phyloP scores from a whole-genome alignment of 2,329 filamentous ascomycete species.

The Sphaerulina vaccinii region DNA sequence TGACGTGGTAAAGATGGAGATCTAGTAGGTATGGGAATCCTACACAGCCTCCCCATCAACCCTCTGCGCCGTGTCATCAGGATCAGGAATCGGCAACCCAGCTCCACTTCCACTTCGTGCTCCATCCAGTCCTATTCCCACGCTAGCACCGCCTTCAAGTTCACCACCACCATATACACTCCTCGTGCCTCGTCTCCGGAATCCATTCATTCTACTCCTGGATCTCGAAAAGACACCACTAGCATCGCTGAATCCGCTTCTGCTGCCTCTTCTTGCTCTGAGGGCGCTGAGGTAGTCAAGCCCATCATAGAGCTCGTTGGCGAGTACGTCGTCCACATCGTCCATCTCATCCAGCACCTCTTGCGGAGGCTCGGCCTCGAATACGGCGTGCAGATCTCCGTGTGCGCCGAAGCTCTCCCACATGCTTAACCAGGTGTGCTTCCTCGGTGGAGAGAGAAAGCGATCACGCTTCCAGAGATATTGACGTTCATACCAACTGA shows the following conservation, averaged over 20 bases:
- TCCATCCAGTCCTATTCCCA: background rate
- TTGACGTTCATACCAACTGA: conserved; percentile 68
- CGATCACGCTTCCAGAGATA: conserved; percentile 59
- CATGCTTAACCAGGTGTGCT: conserved; percentile 50
- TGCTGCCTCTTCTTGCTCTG: conserved; percentile 31
- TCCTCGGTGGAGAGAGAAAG: conserved; percentile 38
- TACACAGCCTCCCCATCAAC: conserved; percentile 12
- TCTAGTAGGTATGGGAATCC: too few species aligned
- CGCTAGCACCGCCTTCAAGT: background rate
- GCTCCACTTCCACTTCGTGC: background rate
- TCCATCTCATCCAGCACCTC: conserved; percentile 48
- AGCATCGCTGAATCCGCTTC: conserved; percentile 28
- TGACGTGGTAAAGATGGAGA: too few species aligned
- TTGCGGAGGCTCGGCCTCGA: conserved; percentile 68
- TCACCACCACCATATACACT: background rate
- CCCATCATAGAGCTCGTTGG: conserved; percentile 43
- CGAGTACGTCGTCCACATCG: conserved; percentile 49
- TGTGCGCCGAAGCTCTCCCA: conserved; percentile 71
- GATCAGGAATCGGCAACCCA: conserved; percentile 10
- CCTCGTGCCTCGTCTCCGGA: conserved; percentile 10
- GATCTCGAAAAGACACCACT: conserved; percentile 23
- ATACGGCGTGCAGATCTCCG: conserved; percentile 70
- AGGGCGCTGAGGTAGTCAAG: conserved; percentile 31
- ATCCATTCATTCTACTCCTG: conserved; percentile 24
- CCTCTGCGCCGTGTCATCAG: conserved; percentile 8